Base-by-base conservation (phyloP, 352 stramenopile species). In the Phytophthora cactorum region DNA sequence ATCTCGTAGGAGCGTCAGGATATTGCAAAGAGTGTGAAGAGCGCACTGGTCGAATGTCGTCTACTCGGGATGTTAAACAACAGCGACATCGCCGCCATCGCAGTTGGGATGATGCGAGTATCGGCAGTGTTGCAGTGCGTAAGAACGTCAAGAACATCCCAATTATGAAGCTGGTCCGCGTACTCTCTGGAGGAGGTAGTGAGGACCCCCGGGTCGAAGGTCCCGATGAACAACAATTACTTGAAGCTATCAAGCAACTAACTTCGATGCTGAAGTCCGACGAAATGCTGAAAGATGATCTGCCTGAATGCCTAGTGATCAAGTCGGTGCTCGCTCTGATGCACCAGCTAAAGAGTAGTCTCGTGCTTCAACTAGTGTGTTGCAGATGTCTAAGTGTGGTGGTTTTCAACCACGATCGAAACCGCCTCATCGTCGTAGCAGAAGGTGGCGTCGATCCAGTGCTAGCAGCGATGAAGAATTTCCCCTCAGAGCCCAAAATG, bases 401-500 rank as follows among this genome's bases (percentile, higher is more conserved):
- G 8, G 86, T 92, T 0, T 91, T 93, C 59, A 89, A 81, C 49
- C 82, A 92, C 25, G 79, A 92, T 54, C 72, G 84, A 0, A 97
- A 97, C 61, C 75, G 90, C 1, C 59, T 87, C 34, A 82, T 86
- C 43, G 59, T 97, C 8, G 70, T 96, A 9, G 77, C 84, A 10
- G 84, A 91, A 68, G 83, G 87, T 41, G 76, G 70, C 1, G 70
- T 97, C 0, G 74, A 90, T 25, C 49, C 71, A 9, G 50, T 88
- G 7, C 69, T 97, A 4, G 59, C 59, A 45, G 75, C 86, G 10
- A 90, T 96, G 84, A 93, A 71, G 51, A 69, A 63, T 5, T 91
- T 90, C 62, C 51, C 62, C 5, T 69, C 70, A 0, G 82, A 96
- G 31, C 34, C 70, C 9, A 87, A 82, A 41, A 71, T 97, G 25